Conservation (phyloP, 805 yeast genomes). For the Pichia phayaonensis region DNA sequence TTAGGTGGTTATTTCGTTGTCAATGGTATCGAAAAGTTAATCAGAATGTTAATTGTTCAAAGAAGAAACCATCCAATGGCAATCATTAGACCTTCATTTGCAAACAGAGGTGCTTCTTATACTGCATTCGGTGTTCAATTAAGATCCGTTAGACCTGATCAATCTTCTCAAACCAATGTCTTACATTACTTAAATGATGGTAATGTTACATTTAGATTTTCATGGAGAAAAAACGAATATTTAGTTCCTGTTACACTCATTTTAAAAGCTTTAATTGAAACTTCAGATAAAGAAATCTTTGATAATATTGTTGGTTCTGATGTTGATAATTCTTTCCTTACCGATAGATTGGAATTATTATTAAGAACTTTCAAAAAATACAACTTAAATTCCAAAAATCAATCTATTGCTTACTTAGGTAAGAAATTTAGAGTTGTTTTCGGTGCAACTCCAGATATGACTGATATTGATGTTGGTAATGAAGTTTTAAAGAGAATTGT, state of each 20-base stretch:
- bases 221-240: conserved; percentile 96
- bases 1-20: conserved; percentile 94
- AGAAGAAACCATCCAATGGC: conserved; percentile 99
- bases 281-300: conserved; percentile 90
- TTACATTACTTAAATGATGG: conserved; percentile 93
- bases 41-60: conserved; percentile 96
- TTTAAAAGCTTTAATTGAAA: conserved; percentile 80
- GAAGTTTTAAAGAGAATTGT: conserved; percentile 79
- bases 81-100: conserved; percentile 87
- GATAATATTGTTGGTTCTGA: conserved; percentile 95
- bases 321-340: conserved; percentile 78
- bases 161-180: conserved; percentile 96
- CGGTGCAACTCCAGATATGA: conserved; percentile 78
- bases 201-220: conserved; percentile 90
- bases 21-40: conserved; percentile 92
- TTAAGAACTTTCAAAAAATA: conserved; percentile 83
- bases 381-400: conserved; percentile 68
- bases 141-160: conserved; percentile 92
- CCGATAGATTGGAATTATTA: conserved; percentile 94
- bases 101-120: conserved; percentile 88
- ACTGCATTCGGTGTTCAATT: conserved; percentile 89
- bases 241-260: conserved; percentile 90
- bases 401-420: conserved; percentile 90
- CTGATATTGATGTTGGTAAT: conserved; percentile 87
- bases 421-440: conserved; percentile 93